Evolutionary conservation across 352 stramenopile genomes (phyloP).

Genomic region (Elongisporangium undulatum): DNA sequence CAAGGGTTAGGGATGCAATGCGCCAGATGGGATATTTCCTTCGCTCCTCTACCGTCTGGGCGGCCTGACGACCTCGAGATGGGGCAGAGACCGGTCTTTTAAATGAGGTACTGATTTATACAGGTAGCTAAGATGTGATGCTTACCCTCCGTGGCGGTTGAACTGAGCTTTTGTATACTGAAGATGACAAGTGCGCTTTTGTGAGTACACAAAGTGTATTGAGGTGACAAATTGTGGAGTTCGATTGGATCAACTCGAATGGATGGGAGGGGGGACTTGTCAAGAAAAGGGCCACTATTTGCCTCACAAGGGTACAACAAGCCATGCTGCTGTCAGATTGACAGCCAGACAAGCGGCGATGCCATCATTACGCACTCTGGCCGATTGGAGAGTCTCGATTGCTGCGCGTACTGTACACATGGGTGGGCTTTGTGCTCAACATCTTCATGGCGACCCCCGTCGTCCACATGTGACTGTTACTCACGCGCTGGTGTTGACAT

Average conservation of each 20-base stretch:
- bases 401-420: not conserved
- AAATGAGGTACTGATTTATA: not conserved
- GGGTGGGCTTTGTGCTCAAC: not conserved
- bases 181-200: not conserved
- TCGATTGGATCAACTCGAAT: not conserved
- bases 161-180: not conserved
- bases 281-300: not conserved
- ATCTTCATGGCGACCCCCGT: not conserved
- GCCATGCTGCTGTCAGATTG: not conserved
- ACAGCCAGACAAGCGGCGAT: not conserved
- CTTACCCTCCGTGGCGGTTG: not conserved
- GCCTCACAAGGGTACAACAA: not conserved
- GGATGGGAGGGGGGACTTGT: not conserved
- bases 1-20: not conserved
- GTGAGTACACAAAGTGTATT: not conserved
- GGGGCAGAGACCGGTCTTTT: not conserved
- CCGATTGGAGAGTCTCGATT: not conserved
- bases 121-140: not conserved
- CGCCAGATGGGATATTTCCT: not conserved
- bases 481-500: not conserved
- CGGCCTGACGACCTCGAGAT: not conserved
- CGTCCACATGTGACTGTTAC: not conserved
- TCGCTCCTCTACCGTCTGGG: not conserved
- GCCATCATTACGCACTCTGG: not conserved
- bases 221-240: not conserved